A percentile compares a stretch with the other conserved stretches of the same genome.
Conservation (phyloP, 176 grass and related monocot genomes). For the Dactylis glomerata region DNA sequence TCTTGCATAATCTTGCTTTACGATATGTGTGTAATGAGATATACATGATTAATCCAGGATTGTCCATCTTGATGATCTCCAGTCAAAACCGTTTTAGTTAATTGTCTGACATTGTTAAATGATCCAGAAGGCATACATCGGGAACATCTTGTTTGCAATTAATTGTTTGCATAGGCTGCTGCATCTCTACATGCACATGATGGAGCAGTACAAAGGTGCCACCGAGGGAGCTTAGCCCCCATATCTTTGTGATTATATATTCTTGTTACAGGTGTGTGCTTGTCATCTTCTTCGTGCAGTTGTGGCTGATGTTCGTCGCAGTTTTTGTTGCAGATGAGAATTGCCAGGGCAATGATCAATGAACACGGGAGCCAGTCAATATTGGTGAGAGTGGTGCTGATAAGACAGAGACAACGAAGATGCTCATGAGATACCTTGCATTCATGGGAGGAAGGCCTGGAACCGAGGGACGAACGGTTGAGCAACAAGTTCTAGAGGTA, state of each 20-base stretch:
- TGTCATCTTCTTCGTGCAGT: not conserved
- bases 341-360: slow-evolving; percentile 61
- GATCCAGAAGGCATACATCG: slow-evolving; percentile 42
- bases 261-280: slow-evolving; percentile 75
- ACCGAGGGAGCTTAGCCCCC: slow-evolving; percentile 70
- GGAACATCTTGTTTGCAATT: slow-evolving; percentile 90
- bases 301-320: not conserved
- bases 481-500: slow-evolving; percentile 94
- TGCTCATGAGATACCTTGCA: slow-evolving; percentile 93
- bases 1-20: not conserved
- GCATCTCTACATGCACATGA: slow-evolving; percentile 76
- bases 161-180: slow-evolving; percentile 73
- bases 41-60: too few relatives aligned
- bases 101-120: not conserved
- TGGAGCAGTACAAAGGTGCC: slow-evolving; percentile 79
- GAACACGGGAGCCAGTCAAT: slow-evolving; percentile 66
- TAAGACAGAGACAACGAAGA: slow-evolving; percentile 92
- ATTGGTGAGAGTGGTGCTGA: slow-evolving; percentile 84
- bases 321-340: not conserved
- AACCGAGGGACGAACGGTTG: slow-evolving; percentile 76
- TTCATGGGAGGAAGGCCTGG: slow-evolving; percentile 90
- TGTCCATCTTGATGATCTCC: too few relatives aligned
- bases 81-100: not conserved
- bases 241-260: slow-evolving; percentile 73
- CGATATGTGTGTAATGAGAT: not conserved